Evolutionary conservation across 805 yeast genomes (phyloP).

Genomic region (Suhomyces xylopsoci): DNA sequence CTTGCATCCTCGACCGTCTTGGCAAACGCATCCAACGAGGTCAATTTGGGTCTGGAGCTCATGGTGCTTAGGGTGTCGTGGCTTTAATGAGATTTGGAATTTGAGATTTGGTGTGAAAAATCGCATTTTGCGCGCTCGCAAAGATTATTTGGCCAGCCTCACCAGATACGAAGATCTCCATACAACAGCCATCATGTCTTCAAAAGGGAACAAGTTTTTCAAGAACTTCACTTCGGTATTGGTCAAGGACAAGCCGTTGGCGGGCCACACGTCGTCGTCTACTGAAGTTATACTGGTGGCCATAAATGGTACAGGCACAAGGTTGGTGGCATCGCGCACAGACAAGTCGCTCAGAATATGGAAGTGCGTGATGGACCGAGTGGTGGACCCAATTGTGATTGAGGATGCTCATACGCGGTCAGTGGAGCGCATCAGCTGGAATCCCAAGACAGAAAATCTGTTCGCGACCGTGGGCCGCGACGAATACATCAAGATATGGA

Average conservation of each 20-base stretch:
- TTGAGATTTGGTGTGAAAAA: neutral
- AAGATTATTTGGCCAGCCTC: neutral
- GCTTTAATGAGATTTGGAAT: neutral
- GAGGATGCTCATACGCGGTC: slow-evolving; percentile 39
- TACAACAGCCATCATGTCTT: neutral
- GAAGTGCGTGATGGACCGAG: slow-evolving; percentile 24
- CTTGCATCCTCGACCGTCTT: slow-evolving; percentile 94
- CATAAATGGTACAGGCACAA: slow-evolving; percentile 41
- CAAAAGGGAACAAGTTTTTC: slow-evolving; percentile 5
- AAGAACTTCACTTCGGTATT: slow-evolving; percentile 3
- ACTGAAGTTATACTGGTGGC: slow-evolving; percentile 36
- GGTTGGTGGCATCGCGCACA: slow-evolving; percentile 41
- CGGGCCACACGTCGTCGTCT: slow-evolving; percentile 12
- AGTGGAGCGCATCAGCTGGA: slow-evolving; percentile 47
- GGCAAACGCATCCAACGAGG: slow-evolving; percentile 83
- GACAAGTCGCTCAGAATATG: slow-evolving; percentile 44
- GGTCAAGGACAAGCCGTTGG: slow-evolving; percentile 13
- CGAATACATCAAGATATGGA: slow-evolving; percentile 45
- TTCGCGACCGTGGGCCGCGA: slow-evolving; percentile 53
- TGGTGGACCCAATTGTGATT: slow-evolving; percentile 38
- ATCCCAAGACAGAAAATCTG: slow-evolving; percentile 43
- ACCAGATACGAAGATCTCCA: neutral
- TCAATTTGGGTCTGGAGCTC: slow-evolving; percentile 36
- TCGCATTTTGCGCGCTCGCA: neutral
- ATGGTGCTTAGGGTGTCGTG: slow-evolving; percentile 6